These are phyloP conservation scores for Purpureocillium takamizusanense DNA, from an alignment of 2,329 filamentous ascomycete genomes.

Conservation along the genomic window DNA sequence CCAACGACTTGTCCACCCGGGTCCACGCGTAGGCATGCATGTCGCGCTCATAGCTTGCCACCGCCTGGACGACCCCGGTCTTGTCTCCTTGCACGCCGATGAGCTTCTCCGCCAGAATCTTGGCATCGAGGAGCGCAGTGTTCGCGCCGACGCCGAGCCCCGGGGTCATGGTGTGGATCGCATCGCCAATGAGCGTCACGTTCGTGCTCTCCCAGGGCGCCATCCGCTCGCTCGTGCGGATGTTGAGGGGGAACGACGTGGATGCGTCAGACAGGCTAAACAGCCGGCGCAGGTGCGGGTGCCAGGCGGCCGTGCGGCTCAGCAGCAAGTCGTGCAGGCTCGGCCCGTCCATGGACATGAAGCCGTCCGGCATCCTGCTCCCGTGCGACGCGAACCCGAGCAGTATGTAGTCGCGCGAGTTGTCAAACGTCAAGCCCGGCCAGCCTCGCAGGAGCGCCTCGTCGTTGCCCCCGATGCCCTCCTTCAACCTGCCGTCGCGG, in stretches of 20 bases:
- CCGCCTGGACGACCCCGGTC: constrained; percentile 1
- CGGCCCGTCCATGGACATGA: constrained; percentile 4
- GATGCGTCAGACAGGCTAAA: constrained; percentile 5
- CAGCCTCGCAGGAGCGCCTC: constrained; percentile 3
- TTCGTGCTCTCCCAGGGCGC: constrained; percentile 4
- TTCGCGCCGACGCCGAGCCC: constrained; percentile 11
- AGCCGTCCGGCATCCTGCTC: constrained; percentile 1
- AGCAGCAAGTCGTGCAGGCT: constrained; percentile 3
- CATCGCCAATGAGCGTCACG: constrained; percentile 13
- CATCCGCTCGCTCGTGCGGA: constrained; percentile 8
- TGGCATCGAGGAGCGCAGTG: constrained; percentile 10
- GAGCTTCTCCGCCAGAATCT: constrained; percentile 5
- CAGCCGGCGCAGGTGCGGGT: constrained; percentile 4
- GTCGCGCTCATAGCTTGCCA: constrained; percentile 4
- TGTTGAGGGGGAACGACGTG: constrained; percentile 5
- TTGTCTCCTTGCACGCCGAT: constrained; percentile 1
- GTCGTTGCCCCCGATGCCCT: constrained; percentile 5
- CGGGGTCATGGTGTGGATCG: constrained; percentile 14
- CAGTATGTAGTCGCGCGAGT: constrained; percentile 7
- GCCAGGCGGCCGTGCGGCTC: constrained; percentile 3
- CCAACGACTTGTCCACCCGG: constrained; percentile 7
- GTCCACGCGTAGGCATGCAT: constrained; percentile 9
- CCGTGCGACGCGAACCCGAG: constrained; percentile 5
- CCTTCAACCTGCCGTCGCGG: constrained; percentile 1
- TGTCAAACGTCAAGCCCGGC: constrained; percentile 8